Percentiles rank a stretch among this genome's conserved stretches.
Conservation (phyloP, 148 eudicot genomes). For the Diospyros lotus region DNA sequence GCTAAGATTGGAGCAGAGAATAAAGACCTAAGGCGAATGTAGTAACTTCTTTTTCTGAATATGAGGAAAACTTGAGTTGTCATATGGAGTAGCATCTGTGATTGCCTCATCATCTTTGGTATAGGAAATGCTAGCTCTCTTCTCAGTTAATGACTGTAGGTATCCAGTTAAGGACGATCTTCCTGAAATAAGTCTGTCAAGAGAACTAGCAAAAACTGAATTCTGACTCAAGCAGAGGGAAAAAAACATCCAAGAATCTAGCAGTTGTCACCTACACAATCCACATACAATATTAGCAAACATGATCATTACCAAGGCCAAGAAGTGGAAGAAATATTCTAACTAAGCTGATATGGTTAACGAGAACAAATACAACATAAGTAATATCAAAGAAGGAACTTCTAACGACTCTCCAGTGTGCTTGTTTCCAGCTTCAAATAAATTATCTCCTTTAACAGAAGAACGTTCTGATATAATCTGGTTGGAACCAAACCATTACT, state of each 20-base stretch:
- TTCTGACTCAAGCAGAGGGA: constrained; percentile 79
- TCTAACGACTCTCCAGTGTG: background rate
- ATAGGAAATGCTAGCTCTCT: constrained; percentile 35
- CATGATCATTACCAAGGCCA: background rate
- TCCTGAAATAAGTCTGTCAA: constrained; percentile 52
- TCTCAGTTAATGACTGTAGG: constrained; percentile 79
- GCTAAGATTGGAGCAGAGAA: constrained; percentile 20
- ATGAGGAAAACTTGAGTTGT: constrained; percentile 19
- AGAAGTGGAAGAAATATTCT: no score
- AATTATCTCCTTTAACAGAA: background rate
- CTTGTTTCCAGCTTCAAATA: background rate
- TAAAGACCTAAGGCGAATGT: background rate
- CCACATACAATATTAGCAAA: constrained; percentile 3
- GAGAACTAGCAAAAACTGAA: constrained; percentile 81
- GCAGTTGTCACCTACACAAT: constrained; percentile 64
- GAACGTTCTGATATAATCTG: background rate
- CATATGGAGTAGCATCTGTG: constrained; percentile 25
- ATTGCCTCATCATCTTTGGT: constrained; percentile 19
- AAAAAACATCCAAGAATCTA: constrained; percentile 67
- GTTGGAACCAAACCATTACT: background rate
- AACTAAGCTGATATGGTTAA: no score
- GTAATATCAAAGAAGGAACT: background rate
- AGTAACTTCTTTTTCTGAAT: constrained; percentile 27
- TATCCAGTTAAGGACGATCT: constrained; percentile 63
- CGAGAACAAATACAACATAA: background rate